These are phyloP conservation scores for Alternaria longipes DNA, from an alignment of 2,329 filamentous ascomycete species.

Conservation along the genomic window DNA sequence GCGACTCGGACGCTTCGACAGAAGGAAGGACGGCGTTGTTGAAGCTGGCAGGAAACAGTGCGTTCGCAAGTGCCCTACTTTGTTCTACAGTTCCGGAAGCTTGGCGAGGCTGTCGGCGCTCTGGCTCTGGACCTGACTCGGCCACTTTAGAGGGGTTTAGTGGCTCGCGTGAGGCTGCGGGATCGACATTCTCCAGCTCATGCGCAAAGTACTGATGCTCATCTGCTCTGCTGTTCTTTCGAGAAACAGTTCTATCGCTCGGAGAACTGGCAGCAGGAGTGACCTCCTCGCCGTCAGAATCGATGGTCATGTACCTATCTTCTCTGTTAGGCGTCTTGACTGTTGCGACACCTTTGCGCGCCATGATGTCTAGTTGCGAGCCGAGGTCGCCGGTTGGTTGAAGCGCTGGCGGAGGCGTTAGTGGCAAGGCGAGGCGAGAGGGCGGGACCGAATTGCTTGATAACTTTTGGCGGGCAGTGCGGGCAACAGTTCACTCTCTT, in stretches of 20 bases:
- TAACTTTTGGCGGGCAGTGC: constrained; percentile 28
- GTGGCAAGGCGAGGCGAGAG: constrained; percentile 39
- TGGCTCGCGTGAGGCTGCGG: constrained; percentile 21
- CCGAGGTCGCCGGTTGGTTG: constrained; percentile 32
- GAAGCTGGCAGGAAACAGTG: constrained; percentile 14
- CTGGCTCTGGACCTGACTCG: constrained; percentile 14
- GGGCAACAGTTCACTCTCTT: constrained; percentile 19
- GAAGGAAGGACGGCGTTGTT: background rate
- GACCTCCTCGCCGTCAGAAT: constrained; percentile 19
- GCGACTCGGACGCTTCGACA: background rate
- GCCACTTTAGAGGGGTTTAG: constrained; percentile 30
- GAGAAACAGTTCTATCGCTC: background rate
- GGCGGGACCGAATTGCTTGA: constrained; percentile 37
- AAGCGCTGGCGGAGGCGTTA: constrained; percentile 20
- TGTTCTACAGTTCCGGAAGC: constrained; percentile 20
- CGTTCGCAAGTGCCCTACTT: constrained; percentile 18
- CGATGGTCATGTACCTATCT: constrained; percentile 24
- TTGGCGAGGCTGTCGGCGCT: constrained; percentile 32
- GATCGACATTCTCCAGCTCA: constrained; percentile 23
- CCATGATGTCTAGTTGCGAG: constrained; percentile 24
- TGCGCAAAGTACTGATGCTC: background rate
- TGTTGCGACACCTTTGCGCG: constrained; percentile 35
- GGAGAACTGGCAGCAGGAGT: background rate
- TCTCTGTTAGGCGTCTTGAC: constrained; percentile 33
- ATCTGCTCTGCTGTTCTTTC: background rate